Evolutionary conservation across 2,329 filamentous ascomycete genomes (phyloP), one percentile per base, ranked within the genome.

Genomic region (Fusarium praegraminearum): DNA sequence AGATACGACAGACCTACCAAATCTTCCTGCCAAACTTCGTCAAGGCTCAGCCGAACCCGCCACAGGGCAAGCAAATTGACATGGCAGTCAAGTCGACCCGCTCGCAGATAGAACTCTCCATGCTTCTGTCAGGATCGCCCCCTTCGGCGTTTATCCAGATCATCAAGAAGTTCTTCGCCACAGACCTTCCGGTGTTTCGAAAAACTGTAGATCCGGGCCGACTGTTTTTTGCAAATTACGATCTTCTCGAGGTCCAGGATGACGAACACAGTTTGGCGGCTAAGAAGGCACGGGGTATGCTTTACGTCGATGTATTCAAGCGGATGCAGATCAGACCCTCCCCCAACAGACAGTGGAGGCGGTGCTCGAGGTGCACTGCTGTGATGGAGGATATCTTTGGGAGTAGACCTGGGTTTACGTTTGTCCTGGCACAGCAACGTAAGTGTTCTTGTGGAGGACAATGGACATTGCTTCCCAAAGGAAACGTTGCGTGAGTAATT

Each of bases 211-310:
- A 96, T 69, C 85, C 88, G 30, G 86, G 90, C 12, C 85, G 85
- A 64, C 83, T 97, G 50, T 92, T 92, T 80, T 91, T 93, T 78
- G 87, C 88, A 50, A 88, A 96, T 76, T 93, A 90, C 57, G 84
- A 84, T 50, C 86, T 92, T 76, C 83, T 96, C 13, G 91, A 91
- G 7, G 82, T 93, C 16, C 84, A 86, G 12, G 85, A 90, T 55
- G 87, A 90, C 62, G 79, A 79, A 16, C 80, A 81, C 20, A 86
- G 85, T 7, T 75, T 87, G 15, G 78, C 76, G 5, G 73, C 75
- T 22, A 79, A 80, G 60, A 79, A 76, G 61, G 76, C 77, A 4
- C 79, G 73, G 38, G 79, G 80, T 2, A 70, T 67, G 62, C 30
- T 75, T 9, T 82, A 84, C 56, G 78, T 89, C 8, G 87, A 89